phyloP scores from a whole-genome alignment of 768 basidiomycete species.

The Agrocybe praecox region DNA sequence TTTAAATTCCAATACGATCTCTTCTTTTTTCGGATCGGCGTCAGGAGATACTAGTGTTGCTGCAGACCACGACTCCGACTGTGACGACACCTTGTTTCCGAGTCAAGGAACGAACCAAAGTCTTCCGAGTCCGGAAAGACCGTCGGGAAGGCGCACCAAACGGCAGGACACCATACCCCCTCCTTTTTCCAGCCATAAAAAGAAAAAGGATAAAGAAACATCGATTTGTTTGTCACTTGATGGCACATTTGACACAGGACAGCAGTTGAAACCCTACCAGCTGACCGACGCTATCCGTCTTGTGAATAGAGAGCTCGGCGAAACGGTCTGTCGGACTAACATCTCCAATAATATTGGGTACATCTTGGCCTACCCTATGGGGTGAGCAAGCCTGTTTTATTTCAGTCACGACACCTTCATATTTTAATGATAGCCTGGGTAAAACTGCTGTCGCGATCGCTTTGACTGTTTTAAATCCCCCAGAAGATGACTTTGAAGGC shows the following conservation, averaged over 20 bases:
- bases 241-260: neutral
- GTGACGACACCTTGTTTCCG: too few species aligned
- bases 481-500: neutral
- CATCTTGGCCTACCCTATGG: constrained; percentile 14
- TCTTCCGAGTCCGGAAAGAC: too few species aligned
- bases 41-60: too few species aligned
- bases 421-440: neutral
- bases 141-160: too few species aligned
- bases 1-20: too few species aligned
- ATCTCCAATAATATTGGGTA: constrained; percentile 11
- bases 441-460: constrained; percentile 1
- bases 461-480: neutral
- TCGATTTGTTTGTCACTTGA: too few species aligned
- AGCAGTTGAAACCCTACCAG: constrained; percentile 10
- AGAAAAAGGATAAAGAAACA: too few species aligned
- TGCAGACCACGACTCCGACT: too few species aligned
- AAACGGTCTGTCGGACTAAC: constrained; percentile 13
- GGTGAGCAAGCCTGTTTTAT: constrained; percentile 1
- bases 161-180: too few species aligned
- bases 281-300: constrained; percentile 6
- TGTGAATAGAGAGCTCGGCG: constrained; percentile 10
- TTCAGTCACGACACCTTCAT: neutral
- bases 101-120: too few species aligned
- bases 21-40: too few species aligned
- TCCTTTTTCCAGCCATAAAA: too few species aligned